Evolutionary conservation across 2,329 filamentous ascomycete genomes (phyloP), one percentile per base, ranked within the genome.

Genomic region (Balansia obtecta): DNA sequence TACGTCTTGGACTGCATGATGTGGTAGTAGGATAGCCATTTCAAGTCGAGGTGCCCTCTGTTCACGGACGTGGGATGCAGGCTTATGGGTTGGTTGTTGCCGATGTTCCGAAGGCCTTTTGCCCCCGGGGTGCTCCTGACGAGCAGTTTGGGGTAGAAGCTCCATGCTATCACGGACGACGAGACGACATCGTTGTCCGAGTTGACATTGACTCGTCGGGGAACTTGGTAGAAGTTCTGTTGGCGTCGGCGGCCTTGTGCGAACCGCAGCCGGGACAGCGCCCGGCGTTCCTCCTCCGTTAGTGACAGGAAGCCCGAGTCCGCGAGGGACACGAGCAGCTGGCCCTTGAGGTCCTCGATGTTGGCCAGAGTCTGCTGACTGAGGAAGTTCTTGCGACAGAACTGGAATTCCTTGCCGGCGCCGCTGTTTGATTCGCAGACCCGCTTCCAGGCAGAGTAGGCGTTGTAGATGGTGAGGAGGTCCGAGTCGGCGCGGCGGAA

Each of bases 261-360:
- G 58, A 82, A 86, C 13, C 88, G 83, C 51, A 80, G 76, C 61
- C 80, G 77, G 57, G 82, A 83, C 6, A 96, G 73, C 1, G 77
- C 71, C 34, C 76, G 73, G 44, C 85, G 79, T 64, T 96, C 89
- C 2, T 84, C 80, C 0, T 81, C 73, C 0, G 86, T 86, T 2
- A 96, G 73, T 11, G 77, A 79, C 6, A 97, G 70, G 55, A 96
- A 86, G 0, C 88, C 88, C 0, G 89, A 87, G 58, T 97, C 93
- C 7, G 85, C 85, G 1, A 98, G 75, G 0, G 88, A 86, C 2
- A 87, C 83, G 1, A 96, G 74, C 0, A 98, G 79, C 61, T 98
- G 93, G 7, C 86, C 86, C 67, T 97, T 98, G 49, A 97, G 76
- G 58, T 98, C 93, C 65, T 98, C 93, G 55, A 98, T 95, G 55